Percentiles rank a stretch among this genome's conserved stretches.
Evolutionary conservation across 2,329 filamentous ascomycete species (phyloP).

Genomic region (Neonectria coccinea): DNA sequence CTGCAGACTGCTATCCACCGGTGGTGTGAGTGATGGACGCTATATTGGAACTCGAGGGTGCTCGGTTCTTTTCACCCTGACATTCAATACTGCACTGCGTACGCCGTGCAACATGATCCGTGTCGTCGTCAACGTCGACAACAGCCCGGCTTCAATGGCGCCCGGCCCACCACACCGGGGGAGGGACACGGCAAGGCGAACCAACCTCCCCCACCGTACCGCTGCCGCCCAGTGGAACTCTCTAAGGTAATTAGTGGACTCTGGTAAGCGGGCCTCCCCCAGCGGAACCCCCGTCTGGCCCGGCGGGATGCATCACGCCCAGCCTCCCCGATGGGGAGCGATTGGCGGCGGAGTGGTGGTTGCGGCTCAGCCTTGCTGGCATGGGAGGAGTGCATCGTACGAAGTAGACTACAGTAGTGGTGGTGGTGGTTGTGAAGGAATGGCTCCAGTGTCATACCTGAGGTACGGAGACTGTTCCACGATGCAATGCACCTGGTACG

Average conservation of each 20-base stretch:
- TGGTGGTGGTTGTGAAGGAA: not conserved
- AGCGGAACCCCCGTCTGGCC: slow-evolving; percentile 13
- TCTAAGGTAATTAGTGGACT: slow-evolving; percentile 22
- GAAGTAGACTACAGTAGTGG: not conserved
- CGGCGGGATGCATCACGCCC: slow-evolving; percentile 36
- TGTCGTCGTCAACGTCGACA: slow-evolving; percentile 3
- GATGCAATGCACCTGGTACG: not conserved
- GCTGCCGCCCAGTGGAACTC: slow-evolving; percentile 32
- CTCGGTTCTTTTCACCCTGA: too few species aligned
- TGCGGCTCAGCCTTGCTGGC: slow-evolving; percentile 41
- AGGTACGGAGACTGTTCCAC: not conserved
- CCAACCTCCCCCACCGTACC: slow-evolving; percentile 37
- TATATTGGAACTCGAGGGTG: not conserved
- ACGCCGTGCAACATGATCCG: not conserved
- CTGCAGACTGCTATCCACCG: not conserved
- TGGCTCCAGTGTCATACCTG: not conserved
- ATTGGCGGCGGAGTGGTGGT: slow-evolving; percentile 32
- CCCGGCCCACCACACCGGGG: slow-evolving; percentile 9
- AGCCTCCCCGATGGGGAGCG: slow-evolving; percentile 23
- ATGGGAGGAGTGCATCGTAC: not conserved
- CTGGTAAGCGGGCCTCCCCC: slow-evolving; percentile 28
- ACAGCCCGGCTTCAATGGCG: slow-evolving; percentile 32
- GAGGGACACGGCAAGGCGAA: slow-evolving; percentile 40
- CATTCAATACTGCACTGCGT: not conserved
- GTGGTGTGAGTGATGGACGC: not conserved